Conservation (phyloP, 2,329 filamentous ascomycete species). For the Claviceps paspali region DNA sequence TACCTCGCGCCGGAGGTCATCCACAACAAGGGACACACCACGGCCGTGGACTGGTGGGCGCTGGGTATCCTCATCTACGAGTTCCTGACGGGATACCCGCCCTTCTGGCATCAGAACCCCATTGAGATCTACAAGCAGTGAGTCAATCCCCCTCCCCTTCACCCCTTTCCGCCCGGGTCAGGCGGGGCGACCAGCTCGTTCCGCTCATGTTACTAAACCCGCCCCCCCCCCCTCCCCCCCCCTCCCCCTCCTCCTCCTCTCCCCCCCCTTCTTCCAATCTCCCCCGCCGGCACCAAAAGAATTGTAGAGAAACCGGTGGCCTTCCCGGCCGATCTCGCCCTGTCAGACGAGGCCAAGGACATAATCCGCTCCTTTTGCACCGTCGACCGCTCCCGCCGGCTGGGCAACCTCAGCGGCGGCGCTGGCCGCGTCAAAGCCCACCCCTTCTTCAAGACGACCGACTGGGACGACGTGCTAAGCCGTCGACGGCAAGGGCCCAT, state of each 20-base stretch:
- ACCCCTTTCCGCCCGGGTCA: too few species aligned
- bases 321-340: conserved; percentile 51
- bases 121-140: conserved; percentile 76
- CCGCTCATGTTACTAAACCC: too few species aligned
- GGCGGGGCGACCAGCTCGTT: too few species aligned
- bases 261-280: too few species aligned
- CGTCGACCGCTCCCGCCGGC: conserved; percentile 59
- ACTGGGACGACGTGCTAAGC: conserved; percentile 59
- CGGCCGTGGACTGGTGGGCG: conserved; percentile 78
- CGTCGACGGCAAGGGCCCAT: conserved; percentile 55
- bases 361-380: conserved; percentile 65
- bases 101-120: conserved; percentile 76
- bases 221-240: too few species aligned
- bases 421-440: conserved; percentile 58
- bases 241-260: too few species aligned
- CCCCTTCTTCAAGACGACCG: conserved; percentile 56
- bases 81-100: conserved; percentile 71
- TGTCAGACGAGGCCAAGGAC: conserved; percentile 55
- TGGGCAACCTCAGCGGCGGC: conserved; percentile 66
- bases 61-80: conserved; percentile 74
- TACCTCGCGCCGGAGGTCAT: conserved; percentile 78
- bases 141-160: too few species aligned
- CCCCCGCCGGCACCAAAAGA: conserved; percentile 28
- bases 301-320: conserved; percentile 66
- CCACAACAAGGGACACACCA: conserved; percentile 62